Evolutionary conservation across 192 early-diverging fungal genomes (phyloP).

Genomic region (Chytriomyces sp.): DNA sequence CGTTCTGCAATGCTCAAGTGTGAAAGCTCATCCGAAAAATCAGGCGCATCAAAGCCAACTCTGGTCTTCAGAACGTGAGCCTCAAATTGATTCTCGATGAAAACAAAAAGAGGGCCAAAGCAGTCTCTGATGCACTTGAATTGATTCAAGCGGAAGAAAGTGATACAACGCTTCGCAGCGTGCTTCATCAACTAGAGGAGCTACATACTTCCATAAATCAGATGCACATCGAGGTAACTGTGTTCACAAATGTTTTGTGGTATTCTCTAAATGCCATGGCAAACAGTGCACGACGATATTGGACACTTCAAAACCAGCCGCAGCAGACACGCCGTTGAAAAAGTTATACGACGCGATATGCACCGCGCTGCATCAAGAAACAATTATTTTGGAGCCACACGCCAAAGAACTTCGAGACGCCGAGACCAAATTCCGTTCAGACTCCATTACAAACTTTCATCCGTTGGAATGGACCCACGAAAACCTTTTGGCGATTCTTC

Average conservation of each 20-base stretch:
- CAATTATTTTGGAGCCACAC: not conserved
- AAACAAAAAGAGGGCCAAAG: slow-evolving; percentile 13
- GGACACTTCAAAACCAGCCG: not conserved
- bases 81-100: slow-evolving; percentile 3
- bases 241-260: not conserved
- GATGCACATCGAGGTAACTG: not conserved
- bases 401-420: not conserved
- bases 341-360: slow-evolving; percentile 6
- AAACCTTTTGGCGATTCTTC: not conserved
- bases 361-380: slow-evolving; percentile 8
- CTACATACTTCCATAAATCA: not conserved
- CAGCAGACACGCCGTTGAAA: not conserved
- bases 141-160: slow-evolving; percentile 10
- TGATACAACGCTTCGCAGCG: not conserved
- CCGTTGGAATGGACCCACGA: slow-evolving; percentile 19
- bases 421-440: not conserved
- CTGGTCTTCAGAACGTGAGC: not conserved
- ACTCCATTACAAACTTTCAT: slow-evolving; percentile 2
- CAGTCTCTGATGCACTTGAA: slow-evolving; percentile 10
- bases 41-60: slow-evolving; percentile 2
- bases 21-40: not conserved
- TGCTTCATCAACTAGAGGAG: not conserved
- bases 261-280: not conserved
- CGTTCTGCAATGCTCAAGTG: not conserved
- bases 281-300: not conserved